Conservation (phyloP, 2,329 filamentous ascomycete species). For the Fusarium caatingaense region DNA sequence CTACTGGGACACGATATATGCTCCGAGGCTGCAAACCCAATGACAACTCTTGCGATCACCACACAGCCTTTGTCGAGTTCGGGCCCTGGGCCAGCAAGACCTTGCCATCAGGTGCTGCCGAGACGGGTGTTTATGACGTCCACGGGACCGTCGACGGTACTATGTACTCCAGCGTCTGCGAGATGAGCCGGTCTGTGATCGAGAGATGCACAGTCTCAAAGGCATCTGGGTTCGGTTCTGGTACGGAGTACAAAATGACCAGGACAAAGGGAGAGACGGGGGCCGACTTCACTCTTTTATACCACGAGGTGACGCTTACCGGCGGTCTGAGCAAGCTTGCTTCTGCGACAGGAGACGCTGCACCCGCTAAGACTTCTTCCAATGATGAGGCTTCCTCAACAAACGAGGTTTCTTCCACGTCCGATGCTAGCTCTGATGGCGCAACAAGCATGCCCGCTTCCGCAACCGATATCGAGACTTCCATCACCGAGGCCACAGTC, state of each 20-base stretch:
- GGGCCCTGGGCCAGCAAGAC: slow-evolving; percentile 18
- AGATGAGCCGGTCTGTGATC: slow-evolving; percentile 13
- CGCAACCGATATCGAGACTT: neutral
- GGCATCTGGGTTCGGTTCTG: neutral
- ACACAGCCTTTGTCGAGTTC: slow-evolving; percentile 12
- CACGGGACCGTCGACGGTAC: slow-evolving; percentile 14
- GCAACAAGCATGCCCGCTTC: neutral
- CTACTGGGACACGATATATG: neutral
- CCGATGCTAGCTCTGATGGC: neutral
- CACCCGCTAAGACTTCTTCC: neutral
- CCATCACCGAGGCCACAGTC: neutral
- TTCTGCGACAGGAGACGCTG: neutral
- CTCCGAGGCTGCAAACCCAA: slow-evolving; percentile 3
- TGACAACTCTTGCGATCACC: neutral
- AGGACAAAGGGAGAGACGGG: slow-evolving; percentile 15
- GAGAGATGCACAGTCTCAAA: slow-evolving; percentile 1
- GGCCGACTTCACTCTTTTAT: slow-evolving; percentile 9
- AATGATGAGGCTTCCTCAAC: neutral
- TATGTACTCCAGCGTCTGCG: slow-evolving; percentile 13
- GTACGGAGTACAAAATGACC: slow-evolving; percentile 3
- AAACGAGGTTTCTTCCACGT: neutral
- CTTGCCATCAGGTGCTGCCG: neutral
- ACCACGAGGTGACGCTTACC: slow-evolving; percentile 6
- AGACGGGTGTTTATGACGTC: slow-evolving; percentile 13
- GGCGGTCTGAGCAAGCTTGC: neutral